Evolutionary conservation across 2,329 filamentous ascomycete species (phyloP).

Genomic region (Aspergillus unguis): DNA sequence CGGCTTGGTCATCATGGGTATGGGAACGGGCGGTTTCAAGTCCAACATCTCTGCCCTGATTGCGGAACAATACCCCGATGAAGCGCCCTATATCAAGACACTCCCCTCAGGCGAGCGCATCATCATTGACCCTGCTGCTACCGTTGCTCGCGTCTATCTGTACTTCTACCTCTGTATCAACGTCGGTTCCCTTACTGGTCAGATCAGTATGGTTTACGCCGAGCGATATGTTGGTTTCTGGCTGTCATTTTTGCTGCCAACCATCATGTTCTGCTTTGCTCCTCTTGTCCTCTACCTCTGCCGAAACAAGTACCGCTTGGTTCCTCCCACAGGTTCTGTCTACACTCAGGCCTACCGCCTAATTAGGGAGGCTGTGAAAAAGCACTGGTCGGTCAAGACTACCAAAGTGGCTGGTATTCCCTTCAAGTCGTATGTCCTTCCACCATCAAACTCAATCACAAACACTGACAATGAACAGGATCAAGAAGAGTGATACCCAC

Average conservation of each 20-base stretch:
- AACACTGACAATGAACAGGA: constrained; percentile 10
- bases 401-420: constrained; percentile 27
- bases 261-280: constrained; percentile 60
- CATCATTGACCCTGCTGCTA: constrained; percentile 67
- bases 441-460: background rate
- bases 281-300: constrained; percentile 60
- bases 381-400: constrained; percentile 60
- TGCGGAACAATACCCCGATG: constrained; percentile 65
- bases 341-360: constrained; percentile 64
- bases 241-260: constrained; percentile 58
- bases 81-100: constrained; percentile 56
- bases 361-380: constrained; percentile 59
- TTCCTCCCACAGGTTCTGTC: constrained; percentile 69
- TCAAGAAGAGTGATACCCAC: constrained; percentile 17
- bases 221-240: constrained; percentile 76
- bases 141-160: constrained; percentile 64
- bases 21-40: constrained; percentile 78
- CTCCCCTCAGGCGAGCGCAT: constrained; percentile 59
- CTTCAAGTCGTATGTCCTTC: constrained; percentile 11
- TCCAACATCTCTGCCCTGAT: constrained; percentile 71
- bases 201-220: constrained; percentile 67
- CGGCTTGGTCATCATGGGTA: constrained; percentile 64
- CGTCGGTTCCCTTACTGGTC: constrained; percentile 59
- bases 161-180: constrained; percentile 73
- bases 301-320: constrained; percentile 61